Percentiles rank a stretch among this genome's conserved stretches.
Conservation (phyloP, 805 yeast genomes). For the Wickerhamiella occidentalis region DNA sequence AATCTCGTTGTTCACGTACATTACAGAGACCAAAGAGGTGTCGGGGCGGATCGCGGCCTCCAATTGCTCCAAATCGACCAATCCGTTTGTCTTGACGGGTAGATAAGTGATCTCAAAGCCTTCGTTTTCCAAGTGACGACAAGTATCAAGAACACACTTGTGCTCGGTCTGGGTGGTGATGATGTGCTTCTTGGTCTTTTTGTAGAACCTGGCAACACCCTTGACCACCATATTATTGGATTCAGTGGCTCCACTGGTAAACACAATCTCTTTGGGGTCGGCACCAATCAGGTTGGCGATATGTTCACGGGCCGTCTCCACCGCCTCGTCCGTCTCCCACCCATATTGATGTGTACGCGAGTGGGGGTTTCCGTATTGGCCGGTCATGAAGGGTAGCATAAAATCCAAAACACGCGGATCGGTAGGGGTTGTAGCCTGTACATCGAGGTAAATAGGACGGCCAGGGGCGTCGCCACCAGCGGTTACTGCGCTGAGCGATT, state of each 20-base stretch:
- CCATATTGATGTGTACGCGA: conserved; percentile 95
- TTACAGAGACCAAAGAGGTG: conserved; percentile 78
- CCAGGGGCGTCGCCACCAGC: conserved; percentile 24
- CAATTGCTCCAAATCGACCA: conserved; percentile 63
- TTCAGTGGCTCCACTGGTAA: conserved; percentile 97
- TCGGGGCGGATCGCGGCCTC: conserved; percentile 79
- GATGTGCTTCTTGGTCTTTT: conserved; percentile 79
- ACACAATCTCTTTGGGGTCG: conserved; percentile 91
- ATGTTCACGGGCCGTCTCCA: conserved; percentile 73
- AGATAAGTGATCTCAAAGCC: conserved; percentile 93
- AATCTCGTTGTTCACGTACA: conserved; percentile 97
- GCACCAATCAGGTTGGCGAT: conserved; percentile 80
- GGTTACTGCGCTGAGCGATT: conserved; percentile 1
- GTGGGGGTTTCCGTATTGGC: conserved; percentile 95
- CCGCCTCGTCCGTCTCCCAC: conserved; percentile 94
- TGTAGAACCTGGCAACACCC: conserved; percentile 91
- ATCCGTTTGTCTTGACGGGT: conserved; percentile 71
- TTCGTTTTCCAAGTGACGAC: conserved; percentile 88
- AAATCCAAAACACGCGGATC: conserved; percentile 78
- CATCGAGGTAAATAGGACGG: conserved; percentile 90
- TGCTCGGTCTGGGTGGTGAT: conserved; percentile 97
- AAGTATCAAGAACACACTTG: conserved; percentile 96
- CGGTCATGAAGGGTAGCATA: conserved; percentile 43
- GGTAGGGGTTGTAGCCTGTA: conserved; percentile 97
- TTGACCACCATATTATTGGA: conserved; percentile 88